These are phyloP conservation scores for Thyridium curvatum DNA, from an alignment of 2,329 filamentous ascomycete genomes.

Conservation along the genomic window DNA sequence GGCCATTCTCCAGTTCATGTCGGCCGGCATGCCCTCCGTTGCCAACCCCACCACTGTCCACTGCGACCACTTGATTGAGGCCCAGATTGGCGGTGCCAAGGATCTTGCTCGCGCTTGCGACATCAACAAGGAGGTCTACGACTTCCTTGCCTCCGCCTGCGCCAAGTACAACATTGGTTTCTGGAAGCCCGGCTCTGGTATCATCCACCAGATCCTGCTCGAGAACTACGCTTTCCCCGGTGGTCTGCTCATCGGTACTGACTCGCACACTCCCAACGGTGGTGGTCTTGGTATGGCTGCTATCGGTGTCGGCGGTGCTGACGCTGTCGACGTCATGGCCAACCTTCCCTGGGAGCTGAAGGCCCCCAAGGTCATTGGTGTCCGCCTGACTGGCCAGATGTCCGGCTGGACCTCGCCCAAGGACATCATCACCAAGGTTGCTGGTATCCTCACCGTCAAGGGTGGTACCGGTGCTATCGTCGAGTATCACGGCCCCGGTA, in stretches of 20 bases:
- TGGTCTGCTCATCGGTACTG: conserved; percentile 89
- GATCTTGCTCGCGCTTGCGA: conserved; percentile 85
- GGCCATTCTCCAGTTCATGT: conserved; percentile 99
- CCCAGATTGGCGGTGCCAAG: conserved; percentile 86
- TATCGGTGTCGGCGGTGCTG: conserved; percentile 96
- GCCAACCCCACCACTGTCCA: conserved; percentile 94
- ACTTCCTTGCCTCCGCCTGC: conserved; percentile 89
- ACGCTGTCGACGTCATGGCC: conserved; percentile 98
- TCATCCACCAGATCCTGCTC: conserved; percentile 97
- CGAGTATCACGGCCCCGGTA: conserved; percentile 70
- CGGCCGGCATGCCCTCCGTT: conserved; percentile 89
- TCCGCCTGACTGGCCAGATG: conserved; percentile 85
- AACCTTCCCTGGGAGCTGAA: conserved; percentile 97
- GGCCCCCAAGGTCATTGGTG: conserved; percentile 94
- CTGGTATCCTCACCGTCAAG: conserved; percentile 95
- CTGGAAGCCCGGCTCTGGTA: conserved; percentile 97
- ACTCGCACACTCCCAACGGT: conserved; percentile 95
- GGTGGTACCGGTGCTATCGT: conserved; percentile 91
- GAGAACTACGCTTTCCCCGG: conserved; percentile 99
- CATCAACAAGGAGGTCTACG: conserved; percentile 99
- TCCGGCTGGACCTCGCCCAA: conserved; percentile 92
- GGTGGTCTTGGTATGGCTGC: conserved; percentile 93
- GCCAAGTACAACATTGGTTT: conserved; percentile 99
- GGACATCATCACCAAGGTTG: conserved; percentile 96
- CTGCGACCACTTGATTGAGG: conserved; percentile 99